Evolutionary conservation across 257 asterid genomes (phyloP).

Genomic region (Solanum appendiculatum): DNA sequence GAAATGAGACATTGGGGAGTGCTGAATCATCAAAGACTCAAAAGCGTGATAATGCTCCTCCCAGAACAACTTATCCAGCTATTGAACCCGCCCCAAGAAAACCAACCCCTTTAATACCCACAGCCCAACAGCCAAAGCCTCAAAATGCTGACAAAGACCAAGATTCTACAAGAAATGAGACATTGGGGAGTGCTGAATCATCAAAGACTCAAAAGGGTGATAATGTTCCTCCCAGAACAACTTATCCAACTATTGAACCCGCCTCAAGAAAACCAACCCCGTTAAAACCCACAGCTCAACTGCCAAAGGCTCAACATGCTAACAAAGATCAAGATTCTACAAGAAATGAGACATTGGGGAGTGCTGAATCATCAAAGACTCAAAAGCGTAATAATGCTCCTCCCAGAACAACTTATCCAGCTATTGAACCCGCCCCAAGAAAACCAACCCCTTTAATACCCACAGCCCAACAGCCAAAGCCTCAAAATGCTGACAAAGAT

Average conservation of each 20-base stretch:
- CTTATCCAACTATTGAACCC: background rate
- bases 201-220: background rate
- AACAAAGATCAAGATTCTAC: background rate
- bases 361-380: background rate
- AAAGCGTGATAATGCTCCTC: slow-evolving; percentile 1
- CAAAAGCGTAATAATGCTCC: background rate
- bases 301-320: background rate
- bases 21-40: background rate
- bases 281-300: background rate
- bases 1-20: background rate
- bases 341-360: background rate
- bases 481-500: background rate
- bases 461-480: background rate
- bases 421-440: background rate
- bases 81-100: background rate
- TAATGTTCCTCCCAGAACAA: slow-evolving; percentile 11
- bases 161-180: background rate
- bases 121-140: background rate
- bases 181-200: background rate
- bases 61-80: background rate
- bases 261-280: background rate
- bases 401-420: background rate
- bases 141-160: background rate
- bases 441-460: background rate
- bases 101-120: background rate